A percentile compares a stretch with the other conserved stretches of the same genome.
Conservation (phyloP, 768 basidiomycete species). For the Kwoniella heveanensis region DNA sequence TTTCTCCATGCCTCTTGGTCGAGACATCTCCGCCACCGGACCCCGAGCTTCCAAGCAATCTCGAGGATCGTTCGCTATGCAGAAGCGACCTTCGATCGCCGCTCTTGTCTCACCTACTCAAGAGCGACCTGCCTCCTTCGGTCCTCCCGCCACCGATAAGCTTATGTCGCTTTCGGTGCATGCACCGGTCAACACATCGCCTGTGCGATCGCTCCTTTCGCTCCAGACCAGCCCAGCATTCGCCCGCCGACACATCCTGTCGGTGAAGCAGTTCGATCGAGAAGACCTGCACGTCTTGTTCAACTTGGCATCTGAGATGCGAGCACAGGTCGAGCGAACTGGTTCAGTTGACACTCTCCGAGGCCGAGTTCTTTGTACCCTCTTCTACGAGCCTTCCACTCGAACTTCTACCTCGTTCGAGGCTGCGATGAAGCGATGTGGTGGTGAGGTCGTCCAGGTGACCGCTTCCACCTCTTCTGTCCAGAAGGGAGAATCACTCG, state of each 20-base stretch:
- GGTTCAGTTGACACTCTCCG: conserved; percentile 84
- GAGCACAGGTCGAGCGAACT: conserved; percentile 87
- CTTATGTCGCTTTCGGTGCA: conserved; percentile 49
- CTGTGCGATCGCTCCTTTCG: conserved; percentile 58
- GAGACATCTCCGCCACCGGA: conserved; percentile 53
- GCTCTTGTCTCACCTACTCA: conserved; percentile 35
- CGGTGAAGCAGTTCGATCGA: conserved; percentile 88
- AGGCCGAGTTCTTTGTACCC: conserved; percentile 83
- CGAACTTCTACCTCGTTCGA: conserved; percentile 95
- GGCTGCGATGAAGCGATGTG: conserved; percentile 97
- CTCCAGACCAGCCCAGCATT: conserved; percentile 77
- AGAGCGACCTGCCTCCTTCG: conserved; percentile 18
- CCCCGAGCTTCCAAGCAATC: conserved; percentile 46
- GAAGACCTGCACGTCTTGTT: conserved; percentile 92
- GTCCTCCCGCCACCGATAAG: conserved; percentile 27
- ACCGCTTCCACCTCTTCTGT: conserved; percentile 81
- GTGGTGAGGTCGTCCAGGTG: conserved; percentile 89
- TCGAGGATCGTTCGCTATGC: conserved; percentile 54
- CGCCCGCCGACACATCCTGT: conserved; percentile 88
- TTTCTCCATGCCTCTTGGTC: conserved; percentile 62
- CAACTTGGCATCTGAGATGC: conserved; percentile 94
- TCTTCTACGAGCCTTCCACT: conserved; percentile 97
- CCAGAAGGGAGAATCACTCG: conserved; percentile 86
- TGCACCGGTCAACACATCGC: conserved; percentile 53
- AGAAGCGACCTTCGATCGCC: conserved; percentile 37